Conservation (phyloP, 148 eudicot genomes). For the Bassia scoparia region DNA sequence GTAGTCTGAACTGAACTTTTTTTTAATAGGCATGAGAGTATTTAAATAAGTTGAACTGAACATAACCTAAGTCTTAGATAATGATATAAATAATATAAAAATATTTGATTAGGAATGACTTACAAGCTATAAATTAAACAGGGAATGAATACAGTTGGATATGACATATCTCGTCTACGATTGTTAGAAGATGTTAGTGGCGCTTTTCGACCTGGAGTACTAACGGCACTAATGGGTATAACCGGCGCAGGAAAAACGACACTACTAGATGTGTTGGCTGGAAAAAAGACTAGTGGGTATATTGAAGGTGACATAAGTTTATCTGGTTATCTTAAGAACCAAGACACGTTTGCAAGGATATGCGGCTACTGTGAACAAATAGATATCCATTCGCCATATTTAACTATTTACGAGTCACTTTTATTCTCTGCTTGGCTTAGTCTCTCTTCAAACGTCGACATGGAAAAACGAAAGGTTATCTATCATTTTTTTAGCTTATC, state of each 20-base stretch:
- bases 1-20: too few relatives aligned
- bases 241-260: constrained; percentile 82
- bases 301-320: constrained; percentile 51
- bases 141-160: constrained; percentile 57
- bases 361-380: constrained; percentile 70
- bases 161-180: constrained; percentile 49
- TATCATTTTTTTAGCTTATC: background rate
- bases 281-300: constrained; percentile 66
- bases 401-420: constrained; percentile 66
- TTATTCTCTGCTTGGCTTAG: constrained; percentile 68
- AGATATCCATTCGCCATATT: constrained; percentile 66
- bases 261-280: constrained; percentile 70
- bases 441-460: constrained; percentile 45
- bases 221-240: constrained; percentile 77
- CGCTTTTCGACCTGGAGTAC: constrained; percentile 65
- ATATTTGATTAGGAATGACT: too few relatives aligned
- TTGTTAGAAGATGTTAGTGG: constrained; percentile 65
- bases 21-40: too few relatives aligned
- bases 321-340: constrained; percentile 72
- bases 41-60: too few relatives aligned
- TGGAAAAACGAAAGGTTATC: constrained; percentile 42
- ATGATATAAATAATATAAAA: too few relatives aligned
- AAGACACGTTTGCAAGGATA: constrained; percentile 61
- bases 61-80: too few relatives aligned
- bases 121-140: too few relatives aligned